phyloP scores from a whole-genome alignment of 306 rosid species.

The Herpetospermum pedunculosum region DNA sequence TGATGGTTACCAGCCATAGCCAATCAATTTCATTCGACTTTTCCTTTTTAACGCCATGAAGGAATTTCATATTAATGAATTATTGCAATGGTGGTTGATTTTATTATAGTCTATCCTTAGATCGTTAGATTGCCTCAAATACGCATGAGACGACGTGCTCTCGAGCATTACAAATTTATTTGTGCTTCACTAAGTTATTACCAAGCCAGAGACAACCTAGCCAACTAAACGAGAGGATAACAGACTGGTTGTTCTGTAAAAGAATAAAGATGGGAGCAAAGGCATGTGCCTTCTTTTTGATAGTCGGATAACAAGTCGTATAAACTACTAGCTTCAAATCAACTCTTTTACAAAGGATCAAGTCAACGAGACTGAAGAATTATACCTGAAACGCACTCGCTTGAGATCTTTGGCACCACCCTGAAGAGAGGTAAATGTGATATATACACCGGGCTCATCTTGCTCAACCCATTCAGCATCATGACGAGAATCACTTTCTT shows the following conservation, averaged over 20 bases:
- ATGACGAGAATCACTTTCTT: constrained; percentile 61
- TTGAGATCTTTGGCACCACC: constrained; percentile 15
- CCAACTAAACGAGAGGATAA: not conserved
- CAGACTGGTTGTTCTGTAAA: not conserved
- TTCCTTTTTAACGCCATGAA: not conserved
- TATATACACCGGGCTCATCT: constrained; percentile 16
- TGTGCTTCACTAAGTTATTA: not conserved
- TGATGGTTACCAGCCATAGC: not conserved
- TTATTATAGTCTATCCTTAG: not conserved
- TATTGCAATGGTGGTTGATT: not conserved
- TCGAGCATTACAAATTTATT: not conserved
- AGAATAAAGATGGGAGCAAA: not conserved
- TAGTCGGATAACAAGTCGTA: not conserved
- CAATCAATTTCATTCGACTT: not conserved
- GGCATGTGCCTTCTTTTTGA: not conserved
- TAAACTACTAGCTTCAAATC: not conserved
- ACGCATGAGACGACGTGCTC: not conserved
- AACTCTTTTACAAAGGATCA: not conserved
- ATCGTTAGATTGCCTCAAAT: not conserved
- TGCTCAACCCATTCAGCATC: constrained; percentile 19
- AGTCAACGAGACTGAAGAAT: not conserved
- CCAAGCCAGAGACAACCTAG: not conserved
- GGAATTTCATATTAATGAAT: not conserved
- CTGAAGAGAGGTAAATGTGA: constrained; percentile 9
- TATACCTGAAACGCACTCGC: constrained; percentile 18